phyloP scores from a whole-genome alignment of 2,329 filamentous ascomycete species.

The Nothopassalora personata region DNA sequence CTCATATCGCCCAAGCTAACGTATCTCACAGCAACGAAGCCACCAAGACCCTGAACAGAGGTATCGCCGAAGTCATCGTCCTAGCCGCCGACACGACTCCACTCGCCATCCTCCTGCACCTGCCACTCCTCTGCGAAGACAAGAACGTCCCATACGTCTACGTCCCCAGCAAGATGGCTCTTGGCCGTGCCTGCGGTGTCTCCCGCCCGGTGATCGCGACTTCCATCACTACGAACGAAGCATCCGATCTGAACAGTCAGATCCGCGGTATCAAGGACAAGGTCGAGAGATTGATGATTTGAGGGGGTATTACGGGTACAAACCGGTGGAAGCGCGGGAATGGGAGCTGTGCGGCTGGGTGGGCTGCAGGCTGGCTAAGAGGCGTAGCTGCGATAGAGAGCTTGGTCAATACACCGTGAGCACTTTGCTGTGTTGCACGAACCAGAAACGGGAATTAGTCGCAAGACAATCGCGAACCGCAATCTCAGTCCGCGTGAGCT shows the following conservation, averaged over 20 bases:
- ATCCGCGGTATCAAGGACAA: constrained; percentile 85
- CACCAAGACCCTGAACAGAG: constrained; percentile 86
- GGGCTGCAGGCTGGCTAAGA: neutral
- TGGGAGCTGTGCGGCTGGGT: no score
- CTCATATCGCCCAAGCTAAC: no score
- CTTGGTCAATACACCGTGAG: neutral
- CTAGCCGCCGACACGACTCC: constrained; percentile 84
- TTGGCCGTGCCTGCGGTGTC: constrained; percentile 86
- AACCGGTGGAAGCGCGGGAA: no score
- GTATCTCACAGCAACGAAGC: constrained; percentile 33
- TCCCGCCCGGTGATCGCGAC: constrained; percentile 79
- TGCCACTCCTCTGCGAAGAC: constrained; percentile 77
- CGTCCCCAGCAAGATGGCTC: constrained; percentile 66
- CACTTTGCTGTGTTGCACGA: neutral
- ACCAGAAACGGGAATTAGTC: neutral
- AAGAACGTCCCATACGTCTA: constrained; percentile 61
- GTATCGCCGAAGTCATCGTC: constrained; percentile 83
- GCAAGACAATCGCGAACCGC: neutral
- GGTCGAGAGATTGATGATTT: constrained; percentile 93
- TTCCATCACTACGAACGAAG: constrained; percentile 87
- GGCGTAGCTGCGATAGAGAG: neutral
- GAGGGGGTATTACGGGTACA: constrained; percentile 15
- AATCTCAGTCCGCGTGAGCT: no score
- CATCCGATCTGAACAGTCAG: constrained; percentile 77
- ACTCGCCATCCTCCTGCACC: constrained; percentile 79